These are phyloP conservation scores for Trifolium pratense DNA, from an alignment of 306 rosid species.

Conservation along the genomic window DNA sequence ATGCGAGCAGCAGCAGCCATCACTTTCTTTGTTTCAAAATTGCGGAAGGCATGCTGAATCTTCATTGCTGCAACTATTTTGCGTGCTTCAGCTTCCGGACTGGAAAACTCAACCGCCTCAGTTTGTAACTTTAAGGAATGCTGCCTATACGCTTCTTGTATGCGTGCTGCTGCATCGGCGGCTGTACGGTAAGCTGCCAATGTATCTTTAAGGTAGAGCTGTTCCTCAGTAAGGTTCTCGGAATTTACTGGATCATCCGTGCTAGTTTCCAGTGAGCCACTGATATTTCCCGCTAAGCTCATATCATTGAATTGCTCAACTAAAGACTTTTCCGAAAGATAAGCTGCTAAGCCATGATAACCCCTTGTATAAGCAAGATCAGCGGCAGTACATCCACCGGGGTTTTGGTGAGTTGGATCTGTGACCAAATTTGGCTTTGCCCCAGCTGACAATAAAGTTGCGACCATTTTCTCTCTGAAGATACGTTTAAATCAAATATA, in stretches of 20 bases:
- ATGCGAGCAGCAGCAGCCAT: constrained; percentile 86
- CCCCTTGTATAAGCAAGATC: constrained; percentile 79
- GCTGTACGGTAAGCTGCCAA: constrained; percentile 83
- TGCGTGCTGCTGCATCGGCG: constrained; percentile 96
- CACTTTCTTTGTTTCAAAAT: constrained; percentile 60
- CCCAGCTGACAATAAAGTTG: constrained; percentile 72
- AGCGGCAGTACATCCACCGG: constrained; percentile 78
- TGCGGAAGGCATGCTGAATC: constrained; percentile 92
- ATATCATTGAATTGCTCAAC: constrained; percentile 80
- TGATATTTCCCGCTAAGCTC: constrained; percentile 84
- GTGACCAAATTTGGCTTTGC: constrained; percentile 96
- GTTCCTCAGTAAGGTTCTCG: constrained; percentile 74
- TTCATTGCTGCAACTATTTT: constrained; percentile 88
- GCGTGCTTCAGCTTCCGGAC: constrained; percentile 83
- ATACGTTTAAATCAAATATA: constrained; percentile 29
- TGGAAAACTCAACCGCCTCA: constrained; percentile 51
- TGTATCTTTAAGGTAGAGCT: constrained; percentile 70
- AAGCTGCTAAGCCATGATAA: constrained; percentile 83
- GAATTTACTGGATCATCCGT: constrained; percentile 47
- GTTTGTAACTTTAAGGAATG: constrained; percentile 68
- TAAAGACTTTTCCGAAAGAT: constrained; percentile 91
- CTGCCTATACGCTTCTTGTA: constrained; percentile 84
- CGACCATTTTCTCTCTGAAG: constrained; percentile 89
- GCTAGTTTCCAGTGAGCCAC: constrained; percentile 72
- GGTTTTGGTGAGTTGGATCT: constrained; percentile 78